Evolutionary conservation across 2,329 filamentous ascomycete species (phyloP).

Genomic region (Colletotrichum eremochloae): DNA sequence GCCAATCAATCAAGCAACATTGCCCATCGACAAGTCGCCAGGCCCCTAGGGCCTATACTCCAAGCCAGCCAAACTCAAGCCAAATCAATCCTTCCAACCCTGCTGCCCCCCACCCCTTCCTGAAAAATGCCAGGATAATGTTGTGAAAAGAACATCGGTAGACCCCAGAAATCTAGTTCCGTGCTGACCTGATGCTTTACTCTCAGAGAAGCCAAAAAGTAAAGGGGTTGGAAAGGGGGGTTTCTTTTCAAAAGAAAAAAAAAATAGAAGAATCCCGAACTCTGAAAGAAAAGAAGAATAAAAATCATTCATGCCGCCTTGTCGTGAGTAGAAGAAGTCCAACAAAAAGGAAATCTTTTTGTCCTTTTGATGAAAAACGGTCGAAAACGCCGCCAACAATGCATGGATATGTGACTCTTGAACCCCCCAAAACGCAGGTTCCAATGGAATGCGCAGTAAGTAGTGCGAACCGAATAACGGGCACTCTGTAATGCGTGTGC

Average conservation of each 20-base stretch:
- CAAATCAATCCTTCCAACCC: conserved; percentile 33
- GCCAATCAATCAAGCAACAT: conserved; percentile 25
- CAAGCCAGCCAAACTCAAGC: conserved; percentile 29
- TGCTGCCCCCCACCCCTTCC: conserved; percentile 24
- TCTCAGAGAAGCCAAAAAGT: conserved; percentile 43
- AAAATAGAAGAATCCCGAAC: conserved; percentile 1
- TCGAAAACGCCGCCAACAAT: conserved; percentile 54
- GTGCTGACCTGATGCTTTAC: conserved; percentile 24
- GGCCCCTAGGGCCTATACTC: conserved; percentile 29
- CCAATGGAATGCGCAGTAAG: conserved; percentile 38
- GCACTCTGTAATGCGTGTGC: conserved; percentile 21
- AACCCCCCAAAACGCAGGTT: conserved; percentile 39
- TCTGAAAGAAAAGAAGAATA: conserved; percentile 40
- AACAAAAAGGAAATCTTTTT: conserved; percentile 42
- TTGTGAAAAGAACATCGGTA: conserved; percentile 34
- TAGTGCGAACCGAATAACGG: conserved; percentile 17
- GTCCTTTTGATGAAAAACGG: conserved; percentile 39
- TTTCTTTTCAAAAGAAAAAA: conserved; percentile 27
- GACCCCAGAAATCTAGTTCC: conserved; percentile 38
- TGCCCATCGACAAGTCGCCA: conserved; percentile 26
- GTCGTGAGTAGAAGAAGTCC: conserved; percentile 42
- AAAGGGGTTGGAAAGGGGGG: conserved; percentile 31
- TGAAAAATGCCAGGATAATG: conserved; percentile 7
- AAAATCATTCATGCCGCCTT: conserved; percentile 42
- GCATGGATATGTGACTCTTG: conserved; percentile 47